Evolutionary conservation across 2,329 filamentous ascomycete species (phyloP), one percentile per base, ranked within the genome.

Genomic region (Sporothrix phasma): DNA sequence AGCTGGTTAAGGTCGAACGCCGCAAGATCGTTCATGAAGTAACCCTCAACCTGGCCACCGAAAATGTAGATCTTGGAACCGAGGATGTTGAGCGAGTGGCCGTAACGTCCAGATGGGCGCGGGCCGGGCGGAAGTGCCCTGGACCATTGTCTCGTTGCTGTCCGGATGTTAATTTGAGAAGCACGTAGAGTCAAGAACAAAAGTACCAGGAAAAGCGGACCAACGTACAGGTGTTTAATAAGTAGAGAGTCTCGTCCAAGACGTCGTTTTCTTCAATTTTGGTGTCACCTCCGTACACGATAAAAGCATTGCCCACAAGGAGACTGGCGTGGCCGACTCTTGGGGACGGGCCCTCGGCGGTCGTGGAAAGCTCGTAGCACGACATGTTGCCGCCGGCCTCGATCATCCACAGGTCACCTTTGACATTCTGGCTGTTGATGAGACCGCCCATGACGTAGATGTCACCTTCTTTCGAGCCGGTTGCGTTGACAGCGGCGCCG

Each of bases 51-150:
- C 72, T 99, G 94, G 60, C 94, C 94, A 73, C 94, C 94, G 73
- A 99, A 99, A 34, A 99, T 89, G 77, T 91, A 99, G 49, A 99
- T 93, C 73, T 95, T 97, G 66, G 94, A 97, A 29, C 93, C 93
- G 2, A 99, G 78, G 46, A 99, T 97, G 73, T 97, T 99, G 67
- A 99, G 77, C 0, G 94, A 96, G 74, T 99, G 94, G 5, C 95
- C 94, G 71, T 99, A 99, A 69, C 94, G 88, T 58, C 94, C 94
- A 5, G 91, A 85, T 1, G 94, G 94, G 65, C 92, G 84, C 43
- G 89, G 85, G 1, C 92, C 92, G 13, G 91, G 88, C 6, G 95
- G 94, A 53, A 96, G 83, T 47, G 94, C 92, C 74, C 92, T 85
- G 64, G 95, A 97, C 94, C 94, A 99, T 80, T 99, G 94, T 71